These are phyloP conservation scores for Diophrys appendiculata DNA, from an alignment of 73 alveolate species.

Conservation along the genomic window DNA sequence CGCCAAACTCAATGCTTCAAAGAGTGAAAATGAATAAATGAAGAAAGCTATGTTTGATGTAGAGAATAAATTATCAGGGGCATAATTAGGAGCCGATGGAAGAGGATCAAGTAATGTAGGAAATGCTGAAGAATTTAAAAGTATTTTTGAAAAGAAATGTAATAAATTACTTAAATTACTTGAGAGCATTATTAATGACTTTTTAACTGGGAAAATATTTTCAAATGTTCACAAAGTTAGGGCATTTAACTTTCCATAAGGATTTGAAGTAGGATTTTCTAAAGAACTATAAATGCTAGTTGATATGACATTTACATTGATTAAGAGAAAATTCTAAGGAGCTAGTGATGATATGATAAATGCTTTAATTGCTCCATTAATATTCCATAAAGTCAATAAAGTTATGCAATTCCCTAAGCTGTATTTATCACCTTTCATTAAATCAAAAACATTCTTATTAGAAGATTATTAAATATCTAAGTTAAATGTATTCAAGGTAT, in stretches of 20 bases:
- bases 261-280: slow-evolving; percentile 28
- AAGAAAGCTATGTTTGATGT: neutral
- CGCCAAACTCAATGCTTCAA: neutral
- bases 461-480: neutral
- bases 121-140: neutral
- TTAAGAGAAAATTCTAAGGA: slow-evolving; percentile 18
- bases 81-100: neutral
- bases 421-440: neutral
- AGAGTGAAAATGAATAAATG: neutral
- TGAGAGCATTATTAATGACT: slow-evolving; percentile 3
- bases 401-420: neutral
- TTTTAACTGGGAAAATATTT: neutral
- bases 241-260: neutral
- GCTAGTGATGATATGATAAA: slow-evolving; percentile 15
- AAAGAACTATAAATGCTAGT: slow-evolving; percentile 30
- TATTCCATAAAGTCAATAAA: neutral
- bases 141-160: neutral
- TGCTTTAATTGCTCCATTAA: neutral
- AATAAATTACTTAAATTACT: neutral
- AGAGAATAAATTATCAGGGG: neutral
- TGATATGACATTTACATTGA: slow-evolving; percentile 11
- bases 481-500: neutral
- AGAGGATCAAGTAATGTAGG: neutral
- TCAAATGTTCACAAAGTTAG: neutral
- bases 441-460: neutral